Conservation (phyloP, 2,329 filamentous ascomycete genomes). For the Xylaria sp. region DNA sequence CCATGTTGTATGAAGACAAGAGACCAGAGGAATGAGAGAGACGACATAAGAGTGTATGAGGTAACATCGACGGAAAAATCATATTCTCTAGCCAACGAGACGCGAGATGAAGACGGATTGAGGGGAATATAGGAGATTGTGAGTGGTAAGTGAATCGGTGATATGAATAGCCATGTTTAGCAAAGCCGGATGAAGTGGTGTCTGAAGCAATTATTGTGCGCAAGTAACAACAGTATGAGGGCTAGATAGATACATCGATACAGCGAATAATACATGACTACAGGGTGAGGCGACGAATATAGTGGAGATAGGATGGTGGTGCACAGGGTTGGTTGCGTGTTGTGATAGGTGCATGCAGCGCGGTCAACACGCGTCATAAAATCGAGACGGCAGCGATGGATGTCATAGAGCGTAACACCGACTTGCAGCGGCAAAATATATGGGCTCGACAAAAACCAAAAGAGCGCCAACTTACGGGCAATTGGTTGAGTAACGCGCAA, state of each 20-base stretch:
- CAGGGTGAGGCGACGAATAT: conserved; percentile 21
- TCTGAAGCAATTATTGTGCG: conserved; percentile 7
- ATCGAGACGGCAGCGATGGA: conserved; percentile 7
- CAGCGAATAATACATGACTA: conserved; percentile 26
- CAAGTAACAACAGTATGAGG: conserved; percentile 7
- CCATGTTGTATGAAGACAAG: too few relatives aligned
- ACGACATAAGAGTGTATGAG: too few relatives aligned
- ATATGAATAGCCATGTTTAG: conserved; percentile 17
- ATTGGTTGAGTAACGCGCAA: conserved; percentile 1
- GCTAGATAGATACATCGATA: conserved; percentile 27
- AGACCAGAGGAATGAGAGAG: too few relatives aligned
- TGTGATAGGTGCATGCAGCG: conserved; percentile 35
- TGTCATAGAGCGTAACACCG: conserved; percentile 11
- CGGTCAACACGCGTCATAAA: conserved; percentile 37
- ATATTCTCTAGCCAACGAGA: conserved; percentile 10
- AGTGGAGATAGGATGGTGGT: conserved; percentile 22
- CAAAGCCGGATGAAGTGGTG: conserved; percentile 11
- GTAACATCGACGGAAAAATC: not conserved
- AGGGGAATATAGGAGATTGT: conserved; percentile 14
- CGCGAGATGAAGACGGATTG: conserved; percentile 2
- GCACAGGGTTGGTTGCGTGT: conserved; percentile 27
- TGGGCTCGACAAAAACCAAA: not conserved
- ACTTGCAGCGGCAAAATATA: not conserved
- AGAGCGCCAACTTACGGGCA: conserved; percentile 28
- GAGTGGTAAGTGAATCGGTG: conserved; percentile 3